Percentiles rank a stretch among this genome's conserved stretches.
Conservation (phyloP, 805 yeast genomes). For the Starmera dryadoides region DNA sequence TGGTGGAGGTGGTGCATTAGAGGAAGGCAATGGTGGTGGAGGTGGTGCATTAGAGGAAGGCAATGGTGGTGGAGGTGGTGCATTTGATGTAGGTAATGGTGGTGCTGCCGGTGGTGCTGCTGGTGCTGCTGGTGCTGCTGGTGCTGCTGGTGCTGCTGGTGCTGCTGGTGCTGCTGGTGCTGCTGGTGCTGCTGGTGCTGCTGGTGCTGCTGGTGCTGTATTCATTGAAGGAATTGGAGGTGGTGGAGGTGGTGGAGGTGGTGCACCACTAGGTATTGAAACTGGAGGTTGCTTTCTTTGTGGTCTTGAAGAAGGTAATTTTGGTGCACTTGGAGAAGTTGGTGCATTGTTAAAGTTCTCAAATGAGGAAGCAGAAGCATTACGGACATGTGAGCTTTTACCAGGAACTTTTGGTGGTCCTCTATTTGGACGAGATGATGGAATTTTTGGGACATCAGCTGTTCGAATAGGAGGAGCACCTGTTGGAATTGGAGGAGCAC, state of each 20-base stretch:
- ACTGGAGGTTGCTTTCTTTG: constrained; percentile 12
- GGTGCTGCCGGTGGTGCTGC: constrained; percentile 1
- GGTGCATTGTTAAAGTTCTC: constrained; percentile 8
- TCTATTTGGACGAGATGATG: neutral
- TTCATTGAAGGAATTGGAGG: constrained; percentile 5
- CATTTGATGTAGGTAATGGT: constrained; percentile 1
- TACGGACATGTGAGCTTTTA: neutral
- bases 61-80: constrained; percentile 7
- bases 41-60: constrained; percentile 15
- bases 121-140: constrained; percentile 4
- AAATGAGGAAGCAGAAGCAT: neutral
- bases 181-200: constrained; percentile 7
- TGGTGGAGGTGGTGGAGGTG: constrained; percentile 11
- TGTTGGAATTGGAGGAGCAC: constrained; percentile 10
- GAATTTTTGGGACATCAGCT: constrained; percentile 12
- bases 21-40: constrained; percentile 8
- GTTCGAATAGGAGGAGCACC: constrained; percentile 14
- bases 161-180: constrained; percentile 16
- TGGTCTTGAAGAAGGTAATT: constrained; percentile 19
- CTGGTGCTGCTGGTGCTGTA: constrained; percentile 6
- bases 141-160: constrained; percentile 16
- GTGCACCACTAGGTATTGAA: constrained; percentile 12
- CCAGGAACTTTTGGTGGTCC: neutral
- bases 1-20: constrained; percentile 8
- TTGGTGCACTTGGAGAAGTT: constrained; percentile 8